Base-by-base conservation (phyloP, 805 yeast genomes). In the Suhomyces sp. region DNA sequence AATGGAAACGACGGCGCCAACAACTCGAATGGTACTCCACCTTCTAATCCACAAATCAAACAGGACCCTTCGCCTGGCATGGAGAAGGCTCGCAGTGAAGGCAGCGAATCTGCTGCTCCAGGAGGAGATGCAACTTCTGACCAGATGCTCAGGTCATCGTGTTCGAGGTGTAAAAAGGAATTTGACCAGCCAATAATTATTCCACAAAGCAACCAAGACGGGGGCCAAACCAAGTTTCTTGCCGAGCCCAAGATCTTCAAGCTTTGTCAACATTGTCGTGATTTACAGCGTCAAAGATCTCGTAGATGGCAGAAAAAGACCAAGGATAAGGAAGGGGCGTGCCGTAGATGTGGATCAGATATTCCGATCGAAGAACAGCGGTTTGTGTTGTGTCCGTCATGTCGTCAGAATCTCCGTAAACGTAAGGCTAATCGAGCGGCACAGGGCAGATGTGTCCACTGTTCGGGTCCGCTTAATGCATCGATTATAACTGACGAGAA, bases 371-470 rank as follows among this genome's bases (percentile, higher is more conserved):
- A 79, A 20, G 79, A 78, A 48, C 70, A 72, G 39, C 75, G 77
- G 49, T 85, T 66, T 64, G 88, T 83, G 0, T 66, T 85, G 44
- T 85, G 89, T 66, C 82, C 83, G 4, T 73, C 72, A 43, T 85
- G 89, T 59, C 72, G 89, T 41, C 75, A 71, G 57, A 76, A 78
- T 39, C 68, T 84, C 29, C 69, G 89, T 55, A 68, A 77, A 2
- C 69, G 83, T 45, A 85, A 85, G 60, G 82, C 83, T 0, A 76
- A 73, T 49, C 69, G 89, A 40, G 86, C 82, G 5, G 81, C 82
- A 10, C 78, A 76, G 56, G 89, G 89, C 0, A 78, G 78, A 58
- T 85, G 89, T 67, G 86, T 85, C 13, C 89, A 85, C 60, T 85
- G 89, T 55, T 73, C 84, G 1, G 87, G 87, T 2, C 83, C 84